Conservation (phyloP, 2,329 filamentous ascomycete genomes). For the Botryosphaeria dothidea region DNA sequence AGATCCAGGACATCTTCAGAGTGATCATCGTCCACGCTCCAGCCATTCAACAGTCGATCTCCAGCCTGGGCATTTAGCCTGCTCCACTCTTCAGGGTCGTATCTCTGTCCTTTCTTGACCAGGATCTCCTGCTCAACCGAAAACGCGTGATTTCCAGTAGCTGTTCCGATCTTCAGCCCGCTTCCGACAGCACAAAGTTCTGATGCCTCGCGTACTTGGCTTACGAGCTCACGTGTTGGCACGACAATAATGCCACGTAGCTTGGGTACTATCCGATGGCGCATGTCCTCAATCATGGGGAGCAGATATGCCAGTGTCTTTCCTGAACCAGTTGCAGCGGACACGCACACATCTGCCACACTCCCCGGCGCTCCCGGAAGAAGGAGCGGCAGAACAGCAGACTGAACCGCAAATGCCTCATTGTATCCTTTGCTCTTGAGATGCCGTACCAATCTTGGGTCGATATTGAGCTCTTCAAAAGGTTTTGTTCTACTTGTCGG, state of each 20-base stretch:
- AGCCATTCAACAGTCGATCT: slow-evolving; percentile 32
- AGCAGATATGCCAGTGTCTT: slow-evolving; percentile 92
- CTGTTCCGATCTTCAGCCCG: slow-evolving; percentile 75
- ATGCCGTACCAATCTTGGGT: slow-evolving; percentile 58
- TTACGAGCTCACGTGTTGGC: slow-evolving; percentile 86
- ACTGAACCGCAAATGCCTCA: slow-evolving; percentile 77
- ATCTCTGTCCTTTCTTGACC: slow-evolving; percentile 59
- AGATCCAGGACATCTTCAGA: slow-evolving; percentile 37
- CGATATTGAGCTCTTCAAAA: slow-evolving; percentile 67
- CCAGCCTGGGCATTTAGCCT: slow-evolving; percentile 45
- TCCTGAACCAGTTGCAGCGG: slow-evolving; percentile 90
- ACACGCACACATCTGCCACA: slow-evolving; percentile 80
- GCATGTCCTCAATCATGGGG: slow-evolving; percentile 78
- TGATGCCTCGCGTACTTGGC: slow-evolving; percentile 77
- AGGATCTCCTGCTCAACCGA: slow-evolving; percentile 63
- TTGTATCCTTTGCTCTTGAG: slow-evolving; percentile 70
- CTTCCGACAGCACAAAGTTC: slow-evolving; percentile 68
- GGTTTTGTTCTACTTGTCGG: slow-evolving; percentile 59
- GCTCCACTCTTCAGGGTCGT: slow-evolving; percentile 64
- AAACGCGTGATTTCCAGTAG: slow-evolving; percentile 78
- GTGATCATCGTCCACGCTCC: slow-evolving; percentile 1
- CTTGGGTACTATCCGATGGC: slow-evolving; percentile 62
- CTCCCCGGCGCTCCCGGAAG: slow-evolving; percentile 63
- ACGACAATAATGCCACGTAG: slow-evolving; percentile 82
- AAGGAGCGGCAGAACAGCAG: slow-evolving; percentile 76